Base-by-base conservation (phyloP, 1,284 basidiomycete genomes). In the Pseudozyma hubeiensis region DNA sequence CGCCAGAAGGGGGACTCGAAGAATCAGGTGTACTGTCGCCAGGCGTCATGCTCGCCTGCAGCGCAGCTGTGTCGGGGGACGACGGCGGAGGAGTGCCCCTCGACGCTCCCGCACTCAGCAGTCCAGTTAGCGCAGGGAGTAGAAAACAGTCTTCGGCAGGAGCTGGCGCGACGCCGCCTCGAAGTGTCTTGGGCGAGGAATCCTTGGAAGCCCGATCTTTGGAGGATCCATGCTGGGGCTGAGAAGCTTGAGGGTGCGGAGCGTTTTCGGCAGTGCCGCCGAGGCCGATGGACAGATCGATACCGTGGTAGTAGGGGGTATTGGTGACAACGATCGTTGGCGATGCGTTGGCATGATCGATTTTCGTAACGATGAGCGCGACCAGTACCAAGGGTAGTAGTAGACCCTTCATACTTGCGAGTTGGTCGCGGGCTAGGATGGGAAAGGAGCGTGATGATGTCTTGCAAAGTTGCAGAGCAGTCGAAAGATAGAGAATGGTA, bases 101-200 rank as follows among this genome's bases (percentile, higher is more conserved):
- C 24, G 51, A 33, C 52, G 30, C 31, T 8, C 41, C 31, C 13
- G 40, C 5, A 46, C 30, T 16, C 45, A 39, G 33, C 16, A 45
- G 24, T 7, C 34, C 44, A 10, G 45, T 34, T 6, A 61, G 13
- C 11, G 17, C 19, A 5, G 45, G 46, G 8, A 60, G 31, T 11
- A 17, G 34, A 16, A 62, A 43, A 30, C 60, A 62, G 43, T 62
- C 60, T 39, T 55, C 53, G 7, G 60, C 53, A 5, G 53, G 48
- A 8, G 30, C 35, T 2, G 3, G 2, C 11, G 40, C 14, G n/a
- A 3, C 16, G 40, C 35, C 2, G 35, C 35, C 14, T 37, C 14
- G 35, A 37, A 37, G 8, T 37, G 8, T 37, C 24, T 24, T 24
- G 24, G 24, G 24, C 24, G 24, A 24, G 24, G 35, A 37, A 14